Base-by-base conservation (phyloP, 2,329 filamentous ascomycete species). In the Neofusicoccum sp. region DNA sequence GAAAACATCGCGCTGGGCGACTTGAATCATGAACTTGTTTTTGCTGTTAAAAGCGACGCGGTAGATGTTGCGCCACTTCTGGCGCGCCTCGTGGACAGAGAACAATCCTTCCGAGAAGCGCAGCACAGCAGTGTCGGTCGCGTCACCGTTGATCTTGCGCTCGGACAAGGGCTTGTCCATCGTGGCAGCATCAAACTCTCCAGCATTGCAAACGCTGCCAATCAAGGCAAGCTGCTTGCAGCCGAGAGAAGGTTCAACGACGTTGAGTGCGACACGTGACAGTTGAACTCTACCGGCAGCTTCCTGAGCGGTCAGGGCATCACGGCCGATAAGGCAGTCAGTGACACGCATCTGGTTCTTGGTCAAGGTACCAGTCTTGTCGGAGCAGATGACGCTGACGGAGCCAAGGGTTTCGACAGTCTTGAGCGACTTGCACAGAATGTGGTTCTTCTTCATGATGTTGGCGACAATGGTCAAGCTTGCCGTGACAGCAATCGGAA, bases 11-110 rank as follows among this genome's bases (percentile, higher is more conserved):
- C 52, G 49, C 43, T 56, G 61, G 5, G 61, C 44, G 0, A 87
- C 83, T 37, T 86, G 83, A 61, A 93, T 84, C 86, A 92, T 93
- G 72, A 87, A 93, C 75, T 93, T 93, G 77, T 92, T 93, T 79
- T 91, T 91, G 77, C 88, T 91, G 78, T 93, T 93, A 74, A 93
- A 93, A 0, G 88, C 85, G 33, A 77, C 72, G 56, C 75, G 73
- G 68, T 87, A 92, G 1, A 84, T 82, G 59, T 84, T 87, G 58
- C 83, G 83, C 88, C 89, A 92, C 66, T 83, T 80, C 12, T 81
- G 79, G 6, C 87, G 84, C 4, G 89, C 77, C 56, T 89, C 83
- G 0, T 81, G 75, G 0, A 91, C 85, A 0, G 85, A 78, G 0
- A 84, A 84, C 50, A 93, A 79, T 3, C 79, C 78, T 73, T 93